phyloP scores from a whole-genome alignment of 371 early-diverging fungal species.

The Basidiobolus meristosporus region DNA sequence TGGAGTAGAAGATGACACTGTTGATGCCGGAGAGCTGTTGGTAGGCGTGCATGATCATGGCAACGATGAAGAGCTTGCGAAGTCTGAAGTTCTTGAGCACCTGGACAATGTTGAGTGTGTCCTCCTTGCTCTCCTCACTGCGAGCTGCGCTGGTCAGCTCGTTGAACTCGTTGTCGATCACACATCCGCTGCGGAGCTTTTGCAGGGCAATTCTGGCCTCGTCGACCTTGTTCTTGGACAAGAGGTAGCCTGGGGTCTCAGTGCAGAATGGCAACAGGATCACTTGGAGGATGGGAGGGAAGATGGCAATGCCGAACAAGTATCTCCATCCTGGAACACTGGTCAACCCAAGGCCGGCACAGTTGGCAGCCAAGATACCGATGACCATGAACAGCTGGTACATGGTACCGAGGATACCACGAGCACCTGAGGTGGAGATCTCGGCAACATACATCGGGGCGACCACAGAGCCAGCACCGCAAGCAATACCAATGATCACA shows the following conservation, averaged over 20 bases:
- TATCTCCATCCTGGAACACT: conserved; percentile 46
- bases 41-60: conserved; percentile 16
- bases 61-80: conserved; percentile 28
- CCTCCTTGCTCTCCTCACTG: background rate
- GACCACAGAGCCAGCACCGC: conserved; percentile 59
- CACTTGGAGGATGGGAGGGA: conserved; percentile 45
- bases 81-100: conserved; percentile 19
- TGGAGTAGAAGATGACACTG: conserved; percentile 57
- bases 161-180: conserved; percentile 31
- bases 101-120: conserved; percentile 8
- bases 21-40: conserved; percentile 83
- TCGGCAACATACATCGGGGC: conserved; percentile 69
- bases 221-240: conserved; percentile 26
- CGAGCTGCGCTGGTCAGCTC: conserved; percentile 11
- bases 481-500: conserved; percentile 61
- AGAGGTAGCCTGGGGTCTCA: conserved; percentile 56
- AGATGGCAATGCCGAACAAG: conserved; percentile 30
- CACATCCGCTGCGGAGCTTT: conserved; percentile 28
- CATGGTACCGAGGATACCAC: conserved; percentile 51
- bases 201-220: conserved; percentile 33
- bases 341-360: conserved; percentile 29
- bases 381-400: conserved; percentile 61
- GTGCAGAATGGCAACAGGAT: conserved; percentile 43
- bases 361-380: conserved; percentile 48
- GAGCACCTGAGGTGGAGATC: conserved; percentile 43